Evolutionary conservation across 23 red algal genomes (phyloP).

Genomic region (Gracilaria caudata): DNA sequence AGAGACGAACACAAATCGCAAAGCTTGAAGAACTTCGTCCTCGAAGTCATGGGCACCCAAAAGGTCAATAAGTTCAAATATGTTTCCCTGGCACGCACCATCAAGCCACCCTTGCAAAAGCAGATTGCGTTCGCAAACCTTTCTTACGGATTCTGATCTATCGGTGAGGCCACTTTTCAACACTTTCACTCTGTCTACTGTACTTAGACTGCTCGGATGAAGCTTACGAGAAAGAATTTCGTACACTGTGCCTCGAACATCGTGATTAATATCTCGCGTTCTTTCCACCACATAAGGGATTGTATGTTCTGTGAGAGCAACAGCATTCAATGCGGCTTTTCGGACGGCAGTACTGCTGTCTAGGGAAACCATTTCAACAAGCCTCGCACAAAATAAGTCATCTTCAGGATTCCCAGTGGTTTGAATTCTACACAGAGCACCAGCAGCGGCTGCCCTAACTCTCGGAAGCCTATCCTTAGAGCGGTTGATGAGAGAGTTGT

Average conservation of each 20-base stretch:
- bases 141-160: constrained; percentile 25
- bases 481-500: constrained; percentile 40
- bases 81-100: constrained; percentile 62
- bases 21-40: constrained; percentile 43
- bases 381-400: constrained; percentile 35
- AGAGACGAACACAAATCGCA: constrained; percentile 46
- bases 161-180: constrained; percentile 50
- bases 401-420: constrained; percentile 34
- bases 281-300: constrained; percentile 39
- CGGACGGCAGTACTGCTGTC: constrained; percentile 70
- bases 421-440: constrained; percentile 69
- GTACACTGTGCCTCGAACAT: constrained; percentile 56
- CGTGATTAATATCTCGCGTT: constrained; percentile 49
- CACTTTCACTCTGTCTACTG: constrained; percentile 36
- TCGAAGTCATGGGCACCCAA: constrained; percentile 61
- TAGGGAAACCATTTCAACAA: constrained; percentile 26
- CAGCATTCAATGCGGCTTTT: constrained; percentile 62
- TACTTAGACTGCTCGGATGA: constrained; percentile 18
- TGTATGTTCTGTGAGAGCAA: constrained; percentile 34
- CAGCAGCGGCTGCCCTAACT: constrained; percentile 71
- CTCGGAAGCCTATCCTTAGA: constrained; percentile 64
- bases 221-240: constrained; percentile 48
- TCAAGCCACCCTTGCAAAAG: constrained; percentile 65
- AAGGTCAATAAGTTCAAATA: constrained; percentile 58
- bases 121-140: constrained; percentile 48